These are phyloP conservation scores for Albophoma yamanashiensis DNA, from an alignment of 2,329 filamentous ascomycete genomes.

Conservation along the genomic window DNA sequence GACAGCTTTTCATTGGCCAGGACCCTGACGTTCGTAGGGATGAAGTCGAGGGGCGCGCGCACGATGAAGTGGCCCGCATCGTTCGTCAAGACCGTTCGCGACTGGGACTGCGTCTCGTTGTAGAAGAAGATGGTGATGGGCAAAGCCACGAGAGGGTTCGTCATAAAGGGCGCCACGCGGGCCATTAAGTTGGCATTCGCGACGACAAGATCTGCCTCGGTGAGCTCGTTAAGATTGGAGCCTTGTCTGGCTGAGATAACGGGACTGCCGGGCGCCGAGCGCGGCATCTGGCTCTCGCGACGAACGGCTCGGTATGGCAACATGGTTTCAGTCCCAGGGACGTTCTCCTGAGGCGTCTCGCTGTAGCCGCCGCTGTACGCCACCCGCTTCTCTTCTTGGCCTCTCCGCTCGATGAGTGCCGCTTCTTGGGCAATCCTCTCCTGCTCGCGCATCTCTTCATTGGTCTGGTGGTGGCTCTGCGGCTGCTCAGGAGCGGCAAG, in stretches of 20 bases:
- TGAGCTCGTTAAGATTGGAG: constrained; percentile 47
- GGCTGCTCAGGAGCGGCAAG: constrained; percentile 3
- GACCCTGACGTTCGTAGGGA: constrained; percentile 82
- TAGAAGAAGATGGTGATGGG: constrained; percentile 94
- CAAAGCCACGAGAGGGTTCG: constrained; percentile 64
- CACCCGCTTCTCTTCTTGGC: constrained; percentile 58
- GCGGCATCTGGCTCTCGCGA: constrained; percentile 23
- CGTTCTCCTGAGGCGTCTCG: constrained; percentile 44
- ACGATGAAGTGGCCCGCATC: constrained; percentile 81
- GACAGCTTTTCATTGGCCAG: constrained; percentile 80
- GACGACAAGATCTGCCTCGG: constrained; percentile 60
- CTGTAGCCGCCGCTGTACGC: constrained; percentile 66
- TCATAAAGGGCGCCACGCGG: constrained; percentile 80
- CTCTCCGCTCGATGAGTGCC: constrained; percentile 62
- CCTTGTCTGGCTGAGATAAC: constrained; percentile 24
- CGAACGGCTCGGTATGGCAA: constrained; percentile 14
- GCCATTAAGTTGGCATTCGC: constrained; percentile 86
- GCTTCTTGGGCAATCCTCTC: constrained; percentile 66
- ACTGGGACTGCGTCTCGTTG: constrained; percentile 72
- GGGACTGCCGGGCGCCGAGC: constrained; percentile 33
- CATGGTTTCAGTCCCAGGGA: constrained; percentile 18
- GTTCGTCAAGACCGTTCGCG: constrained; percentile 75
- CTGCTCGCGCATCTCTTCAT: constrained; percentile 41
- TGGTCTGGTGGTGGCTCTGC: constrained; percentile 14
- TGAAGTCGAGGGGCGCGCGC: constrained; percentile 73